Conservation (phyloP, 73 alveolate genomes). For the Paramecium pentaurelia region DNA sequence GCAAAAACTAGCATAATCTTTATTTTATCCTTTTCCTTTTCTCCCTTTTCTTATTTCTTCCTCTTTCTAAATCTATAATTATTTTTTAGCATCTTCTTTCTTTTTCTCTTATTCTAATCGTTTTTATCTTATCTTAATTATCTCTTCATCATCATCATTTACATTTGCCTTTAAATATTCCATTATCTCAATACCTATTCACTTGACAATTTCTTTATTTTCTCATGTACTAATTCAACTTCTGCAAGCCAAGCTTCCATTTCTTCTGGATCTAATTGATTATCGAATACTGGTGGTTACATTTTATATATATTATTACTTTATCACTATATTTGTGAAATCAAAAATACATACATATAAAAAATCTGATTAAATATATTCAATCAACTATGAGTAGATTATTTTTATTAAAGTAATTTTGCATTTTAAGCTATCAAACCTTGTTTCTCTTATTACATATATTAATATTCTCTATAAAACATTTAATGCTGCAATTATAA, state of each 20-base stretch:
- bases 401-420: neutral
- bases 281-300: neutral
- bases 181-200: constrained; percentile 76
- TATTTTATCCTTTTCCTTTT: constrained; percentile 95
- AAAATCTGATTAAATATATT: neutral
- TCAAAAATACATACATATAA: neutral
- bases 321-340: neutral
- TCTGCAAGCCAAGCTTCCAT: constrained; percentile 63
- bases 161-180: neutral
- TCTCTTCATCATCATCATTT: constrained; percentile 77
- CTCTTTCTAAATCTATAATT: constrained; percentile 69
- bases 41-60: constrained; percentile 83
- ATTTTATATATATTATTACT: neutral
- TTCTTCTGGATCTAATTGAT: constrained; percentile 37
- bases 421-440: neutral
- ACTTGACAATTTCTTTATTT: constrained; percentile 15
- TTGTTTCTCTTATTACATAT: neutral
- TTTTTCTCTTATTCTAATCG: constrained; percentile 70
- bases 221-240: constrained; percentile 56
- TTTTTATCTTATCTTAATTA: constrained; percentile 68
- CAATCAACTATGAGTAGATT: neutral
- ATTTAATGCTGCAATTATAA: neutral
- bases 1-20: constrained; percentile 88
- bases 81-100: constrained; percentile 65
- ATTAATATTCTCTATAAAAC: neutral